These are phyloP conservation scores for Cystofilobasidium bisporidii DNA, from an alignment of 768 basidiomycete species.

Conservation along the genomic window DNA sequence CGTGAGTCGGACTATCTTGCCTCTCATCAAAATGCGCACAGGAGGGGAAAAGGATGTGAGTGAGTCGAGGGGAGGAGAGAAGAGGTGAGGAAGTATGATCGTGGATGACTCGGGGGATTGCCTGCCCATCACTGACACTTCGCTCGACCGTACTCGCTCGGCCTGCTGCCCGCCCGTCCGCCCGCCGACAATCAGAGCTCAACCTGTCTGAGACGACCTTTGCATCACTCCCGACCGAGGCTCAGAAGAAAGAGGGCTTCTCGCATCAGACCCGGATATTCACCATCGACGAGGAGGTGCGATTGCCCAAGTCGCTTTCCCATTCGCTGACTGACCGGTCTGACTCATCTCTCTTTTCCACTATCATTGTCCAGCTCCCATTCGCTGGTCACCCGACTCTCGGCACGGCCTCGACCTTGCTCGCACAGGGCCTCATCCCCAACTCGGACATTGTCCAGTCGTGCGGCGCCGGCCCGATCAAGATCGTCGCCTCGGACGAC, in stretches of 20 bases:
- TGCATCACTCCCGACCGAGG: background rate
- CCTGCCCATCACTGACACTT: no score
- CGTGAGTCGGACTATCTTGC: background rate
- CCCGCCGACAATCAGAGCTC: slow-evolving; percentile 1
- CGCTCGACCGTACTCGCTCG: no score
- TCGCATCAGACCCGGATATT: background rate
- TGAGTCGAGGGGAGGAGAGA: no score
- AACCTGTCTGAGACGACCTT: slow-evolving; percentile 12
- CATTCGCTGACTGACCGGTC: background rate
- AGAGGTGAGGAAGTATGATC: no score
- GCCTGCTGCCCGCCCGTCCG: no score
- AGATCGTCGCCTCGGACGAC: background rate
- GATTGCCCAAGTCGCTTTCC: background rate
- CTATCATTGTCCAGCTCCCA: background rate
- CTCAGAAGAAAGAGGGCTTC: background rate
- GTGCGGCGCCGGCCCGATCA: slow-evolving; percentile 4
- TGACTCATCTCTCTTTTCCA: no score
- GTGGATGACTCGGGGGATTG: no score
- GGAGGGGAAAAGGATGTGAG: no score
- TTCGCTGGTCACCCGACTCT: slow-evolving; percentile 10
- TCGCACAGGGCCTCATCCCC: background rate
- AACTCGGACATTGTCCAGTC: background rate
- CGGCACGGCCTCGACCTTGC: slow-evolving; percentile 3
- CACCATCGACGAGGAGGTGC: slow-evolving; percentile 4
- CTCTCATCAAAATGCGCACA: no score